Evolutionary conservation across 108 stramenopile species (phyloP).

Genomic region (Bacterosira constricta): DNA sequence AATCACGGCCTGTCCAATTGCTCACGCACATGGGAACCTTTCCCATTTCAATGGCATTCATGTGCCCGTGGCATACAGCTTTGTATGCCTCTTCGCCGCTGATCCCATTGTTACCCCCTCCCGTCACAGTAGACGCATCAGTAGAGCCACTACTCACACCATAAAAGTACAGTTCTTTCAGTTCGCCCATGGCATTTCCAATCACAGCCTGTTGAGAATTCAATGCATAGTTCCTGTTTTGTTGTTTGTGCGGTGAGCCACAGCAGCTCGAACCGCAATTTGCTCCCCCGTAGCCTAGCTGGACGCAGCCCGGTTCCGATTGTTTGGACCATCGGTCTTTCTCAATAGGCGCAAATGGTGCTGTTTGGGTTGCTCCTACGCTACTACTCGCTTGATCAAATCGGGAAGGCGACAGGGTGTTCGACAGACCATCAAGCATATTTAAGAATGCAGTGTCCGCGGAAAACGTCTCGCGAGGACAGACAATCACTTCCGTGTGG

Average conservation of each 20-base stretch:
- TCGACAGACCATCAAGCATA: conserved; percentile 19
- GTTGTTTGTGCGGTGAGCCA: conserved; percentile 29
- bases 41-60: conserved; percentile 27
- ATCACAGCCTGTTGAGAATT: conserved; percentile 45
- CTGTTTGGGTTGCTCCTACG: neutral
- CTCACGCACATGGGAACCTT: conserved; percentile 38
- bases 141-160: conserved; percentile 12
- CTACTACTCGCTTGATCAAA: neutral
- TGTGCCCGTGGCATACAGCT: conserved; percentile 38
- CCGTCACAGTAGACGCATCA: neutral
- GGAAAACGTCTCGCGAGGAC: conserved; percentile 22
- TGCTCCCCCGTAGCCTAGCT: conserved; percentile 36
- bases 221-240: conserved; percentile 36
- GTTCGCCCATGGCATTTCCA: conserved; percentile 45
- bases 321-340: conserved; percentile 25
- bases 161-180: conserved; percentile 43
- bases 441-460: conserved; percentile 18
- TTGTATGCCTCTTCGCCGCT: conserved; percentile 27
- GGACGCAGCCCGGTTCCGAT: conserved; percentile 23
- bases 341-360: conserved; percentile 20
- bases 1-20: conserved; percentile 49
- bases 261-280: conserved; percentile 36
- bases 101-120: conserved; percentile 2
- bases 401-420: conserved; percentile 3
- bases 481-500: conserved; percentile 51